These are phyloP conservation scores for Mortierella alpina DNA, from an alignment of 192 early-diverging fungal genomes.

Conservation along the genomic window DNA sequence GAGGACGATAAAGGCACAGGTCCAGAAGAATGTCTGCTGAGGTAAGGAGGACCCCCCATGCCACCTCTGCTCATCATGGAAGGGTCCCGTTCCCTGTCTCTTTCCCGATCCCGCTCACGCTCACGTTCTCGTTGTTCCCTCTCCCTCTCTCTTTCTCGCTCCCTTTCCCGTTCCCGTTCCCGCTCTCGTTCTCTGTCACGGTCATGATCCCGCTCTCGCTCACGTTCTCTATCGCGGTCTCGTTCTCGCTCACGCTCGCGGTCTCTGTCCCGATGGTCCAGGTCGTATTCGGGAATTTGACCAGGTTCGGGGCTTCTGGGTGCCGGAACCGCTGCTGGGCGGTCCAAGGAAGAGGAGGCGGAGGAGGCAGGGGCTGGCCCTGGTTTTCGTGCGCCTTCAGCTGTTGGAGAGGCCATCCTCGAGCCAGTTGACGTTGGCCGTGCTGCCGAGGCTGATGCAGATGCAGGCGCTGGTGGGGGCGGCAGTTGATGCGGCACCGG, in stretches of 20 bases:
- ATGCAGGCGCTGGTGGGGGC: conserved; percentile 22
- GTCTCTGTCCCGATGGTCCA: conserved; percentile 36
- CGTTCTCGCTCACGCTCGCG: conserved; percentile 24
- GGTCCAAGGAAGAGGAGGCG: background rate
- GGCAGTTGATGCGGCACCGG: conserved; percentile 41
- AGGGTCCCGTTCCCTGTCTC: conserved; percentile 36
- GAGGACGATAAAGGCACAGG: conserved; percentile 1
- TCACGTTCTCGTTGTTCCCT: conserved; percentile 20
- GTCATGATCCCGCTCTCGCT: conserved; percentile 6
- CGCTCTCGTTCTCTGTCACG: conserved; percentile 22
- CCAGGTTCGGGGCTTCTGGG: conserved; percentile 32
- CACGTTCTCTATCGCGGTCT: conserved; percentile 11
- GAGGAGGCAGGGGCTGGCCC: conserved; percentile 7
- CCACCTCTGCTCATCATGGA: conserved; percentile 1
- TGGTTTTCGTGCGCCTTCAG: conserved; percentile 4
- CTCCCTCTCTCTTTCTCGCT: conserved; percentile 32
- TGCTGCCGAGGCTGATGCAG: conserved; percentile 10
- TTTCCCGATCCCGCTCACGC: conserved; percentile 19
- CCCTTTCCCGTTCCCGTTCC: conserved; percentile 37
- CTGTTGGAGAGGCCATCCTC: conserved; percentile 18
- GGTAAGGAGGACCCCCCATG: conserved; percentile 11
- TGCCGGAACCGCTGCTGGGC: background rate
- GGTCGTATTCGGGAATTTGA: conserved; percentile 50
- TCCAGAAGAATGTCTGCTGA: conserved; percentile 12
- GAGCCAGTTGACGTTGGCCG: background rate